Evolutionary conservation across 176 grass and related monocot species (phyloP).

Genomic region (Eragrostis nindensis): DNA sequence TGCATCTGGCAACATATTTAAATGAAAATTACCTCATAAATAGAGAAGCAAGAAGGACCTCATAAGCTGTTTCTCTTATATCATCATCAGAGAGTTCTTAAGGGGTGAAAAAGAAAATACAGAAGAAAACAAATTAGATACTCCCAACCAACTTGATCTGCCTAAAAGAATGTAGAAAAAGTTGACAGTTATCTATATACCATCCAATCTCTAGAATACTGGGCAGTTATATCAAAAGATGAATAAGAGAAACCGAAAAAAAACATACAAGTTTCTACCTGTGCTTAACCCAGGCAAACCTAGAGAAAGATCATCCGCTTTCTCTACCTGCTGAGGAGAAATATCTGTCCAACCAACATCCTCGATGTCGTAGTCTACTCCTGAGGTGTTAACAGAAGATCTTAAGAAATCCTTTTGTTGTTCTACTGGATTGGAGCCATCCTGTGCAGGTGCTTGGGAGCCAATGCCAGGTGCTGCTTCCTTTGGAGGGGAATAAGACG

Average conservation of each 20-base stretch:
- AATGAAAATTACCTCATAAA: slow-evolving; percentile 64
- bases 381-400: slow-evolving; percentile 33
- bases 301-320: slow-evolving; percentile 61
- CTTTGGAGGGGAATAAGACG: slow-evolving; percentile 64
- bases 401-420: slow-evolving; percentile 35
- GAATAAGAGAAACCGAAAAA: slow-evolving; percentile 15
- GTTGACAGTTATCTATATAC: neutral
- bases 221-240: slow-evolving; percentile 8
- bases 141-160: slow-evolving; percentile 7
- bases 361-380: slow-evolving; percentile 16
- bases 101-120: slow-evolving; percentile 41
- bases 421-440: slow-evolving; percentile 37
- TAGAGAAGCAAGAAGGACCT: slow-evolving; percentile 80
- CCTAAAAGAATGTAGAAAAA: slow-evolving; percentile 30
- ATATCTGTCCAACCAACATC: slow-evolving; percentile 34
- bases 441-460: slow-evolving; percentile 29
- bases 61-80: slow-evolving; percentile 81
- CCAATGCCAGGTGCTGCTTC: slow-evolving; percentile 51
- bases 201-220: slow-evolving; percentile 16
- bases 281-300: slow-evolving; percentile 70
- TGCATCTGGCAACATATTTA: neutral
- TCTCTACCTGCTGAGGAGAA: slow-evolving; percentile 40
- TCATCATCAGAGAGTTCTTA: slow-evolving; percentile 80
- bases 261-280: slow-evolving; percentile 67
- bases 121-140: slow-evolving; percentile 32